Conservation (phyloP, 2,329 filamentous ascomycete genomes). For the Hypoxylon sp. region DNA sequence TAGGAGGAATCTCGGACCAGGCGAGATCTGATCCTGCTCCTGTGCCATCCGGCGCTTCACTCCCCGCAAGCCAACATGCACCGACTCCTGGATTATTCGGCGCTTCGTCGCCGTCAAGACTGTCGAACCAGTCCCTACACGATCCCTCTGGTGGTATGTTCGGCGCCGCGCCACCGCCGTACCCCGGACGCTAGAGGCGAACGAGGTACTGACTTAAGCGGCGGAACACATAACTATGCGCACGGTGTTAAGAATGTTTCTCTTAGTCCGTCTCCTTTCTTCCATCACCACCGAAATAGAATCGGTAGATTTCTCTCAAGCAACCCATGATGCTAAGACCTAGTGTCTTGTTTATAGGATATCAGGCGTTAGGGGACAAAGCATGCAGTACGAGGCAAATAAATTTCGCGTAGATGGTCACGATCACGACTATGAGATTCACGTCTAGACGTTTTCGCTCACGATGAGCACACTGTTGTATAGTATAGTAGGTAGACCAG, state of each 20-base stretch:
- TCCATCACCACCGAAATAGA: neutral
- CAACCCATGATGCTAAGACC: neutral
- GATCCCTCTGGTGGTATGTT: neutral
- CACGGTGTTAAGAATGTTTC: neutral
- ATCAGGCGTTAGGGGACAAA: conserved; percentile 11
- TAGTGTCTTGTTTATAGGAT: neutral
- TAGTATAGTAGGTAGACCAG: conserved; percentile 16
- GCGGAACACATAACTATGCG: no score
- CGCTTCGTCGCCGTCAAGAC: neutral
- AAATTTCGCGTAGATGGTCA: neutral
- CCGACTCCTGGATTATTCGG: neutral
- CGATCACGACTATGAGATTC: neutral
- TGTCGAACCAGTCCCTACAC: neutral
- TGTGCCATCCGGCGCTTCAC: conserved; percentile 5
- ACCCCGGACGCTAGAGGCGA: conserved; percentile 33
- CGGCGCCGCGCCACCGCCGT: conserved; percentile 15
- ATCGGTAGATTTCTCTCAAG: neutral
- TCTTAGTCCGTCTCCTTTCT: neutral
- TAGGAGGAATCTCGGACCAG: conserved; percentile 24
- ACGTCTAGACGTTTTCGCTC: neutral
- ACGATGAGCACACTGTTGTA: conserved; percentile 1
- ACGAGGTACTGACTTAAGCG: neutral
- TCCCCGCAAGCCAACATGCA: neutral
- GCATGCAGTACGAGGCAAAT: conserved; percentile 1
- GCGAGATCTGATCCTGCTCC: neutral